A percentile compares a stretch with the other conserved stretches of the same genome.
These are phyloP conservation scores for Suillus variegatus DNA, from an alignment of 768 basidiomycete genomes.

Conservation along the genomic window DNA sequence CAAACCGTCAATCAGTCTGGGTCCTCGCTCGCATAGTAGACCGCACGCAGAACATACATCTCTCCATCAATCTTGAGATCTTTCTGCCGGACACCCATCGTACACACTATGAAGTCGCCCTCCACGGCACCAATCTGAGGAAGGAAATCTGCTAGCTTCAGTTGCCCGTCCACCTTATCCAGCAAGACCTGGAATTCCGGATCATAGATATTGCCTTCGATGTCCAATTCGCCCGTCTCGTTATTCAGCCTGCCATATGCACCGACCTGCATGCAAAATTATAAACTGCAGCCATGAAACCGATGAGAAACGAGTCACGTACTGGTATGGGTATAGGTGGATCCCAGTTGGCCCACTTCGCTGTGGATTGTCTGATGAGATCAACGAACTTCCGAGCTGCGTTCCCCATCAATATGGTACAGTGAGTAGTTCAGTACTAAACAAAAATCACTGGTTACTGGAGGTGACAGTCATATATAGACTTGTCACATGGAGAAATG, in stretches of 20 bases:
- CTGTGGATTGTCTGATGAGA: slow-evolving; percentile 25
- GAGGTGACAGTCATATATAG: not conserved
- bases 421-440: not conserved
- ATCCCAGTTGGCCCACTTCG: slow-evolving; percentile 36
- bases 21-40: not conserved
- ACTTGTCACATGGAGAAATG: not conserved
- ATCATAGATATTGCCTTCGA: slow-evolving; percentile 32
- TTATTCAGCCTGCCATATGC: slow-evolving; percentile 29
- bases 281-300: not conserved
- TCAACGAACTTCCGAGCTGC: slow-evolving; percentile 30
- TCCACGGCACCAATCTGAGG: slow-evolving; percentile 14
- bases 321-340: slow-evolving; percentile 30
- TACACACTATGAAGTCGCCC: slow-evolving; percentile 19
- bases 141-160: slow-evolving; percentile 7
- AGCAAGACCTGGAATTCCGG: slow-evolving; percentile 10
- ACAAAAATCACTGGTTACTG: not conserved
- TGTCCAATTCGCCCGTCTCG: slow-evolving; percentile 2
- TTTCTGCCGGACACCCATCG: slow-evolving; percentile 19
- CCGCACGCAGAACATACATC: not conserved
- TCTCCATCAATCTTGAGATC: slow-evolving; percentile 15
- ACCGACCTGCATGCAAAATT: slow-evolving; percentile 22
- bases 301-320: not conserved
- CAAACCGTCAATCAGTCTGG: not conserved
- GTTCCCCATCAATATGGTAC: slow-evolving; percentile 8
- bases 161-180: not conserved